A percentile compares a stretch with the other conserved stretches of the same genome.
phyloP scores from a whole-genome alignment of 1,139 yeast genomes.

The Hyphopichia buzzinii region DNA sequence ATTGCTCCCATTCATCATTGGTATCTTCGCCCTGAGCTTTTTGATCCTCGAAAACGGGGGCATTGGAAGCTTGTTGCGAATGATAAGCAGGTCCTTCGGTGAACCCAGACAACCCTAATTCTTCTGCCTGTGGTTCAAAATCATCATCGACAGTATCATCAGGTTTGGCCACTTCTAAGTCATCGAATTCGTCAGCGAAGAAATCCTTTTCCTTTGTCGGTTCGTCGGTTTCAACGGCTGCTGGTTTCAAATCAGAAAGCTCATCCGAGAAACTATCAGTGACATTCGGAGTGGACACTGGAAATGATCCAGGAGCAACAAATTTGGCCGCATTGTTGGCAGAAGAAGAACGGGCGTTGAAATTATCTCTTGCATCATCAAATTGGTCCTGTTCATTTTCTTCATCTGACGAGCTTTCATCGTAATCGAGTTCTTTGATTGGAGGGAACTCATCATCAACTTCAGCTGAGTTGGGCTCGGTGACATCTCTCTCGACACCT shows the following conservation, averaged over 20 bases:
- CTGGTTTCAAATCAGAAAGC: constrained; percentile 41
- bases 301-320: constrained; percentile 5
- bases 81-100: constrained; percentile 21
- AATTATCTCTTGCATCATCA: constrained; percentile 43
- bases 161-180: constrained; percentile 44
- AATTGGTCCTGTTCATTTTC: constrained; percentile 30
- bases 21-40: constrained; percentile 13
- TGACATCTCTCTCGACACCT: constrained; percentile 1
- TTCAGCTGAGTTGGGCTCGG: constrained; percentile 1
- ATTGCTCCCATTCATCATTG: constrained; percentile 90
- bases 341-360: constrained; percentile 7
- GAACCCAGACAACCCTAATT: constrained; percentile 37
- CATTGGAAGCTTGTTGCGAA: constrained; percentile 11
- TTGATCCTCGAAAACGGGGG: constrained; percentile 4
- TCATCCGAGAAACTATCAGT: constrained; percentile 35
- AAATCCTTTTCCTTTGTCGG: constrained; percentile 20
- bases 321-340: constrained; percentile 7
- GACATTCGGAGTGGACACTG: constrained; percentile 3
- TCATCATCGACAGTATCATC: constrained; percentile 30
- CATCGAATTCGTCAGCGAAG: constrained; percentile 39
- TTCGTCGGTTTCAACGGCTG: constrained; percentile 24
- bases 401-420: constrained; percentile 54
- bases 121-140: constrained; percentile 16
- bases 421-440: constrained; percentile 59
- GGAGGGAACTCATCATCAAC: constrained; percentile 66